phyloP scores from a whole-genome alignment of 208 protist genomes.

The Acanthamoeba castellanii region DNA sequence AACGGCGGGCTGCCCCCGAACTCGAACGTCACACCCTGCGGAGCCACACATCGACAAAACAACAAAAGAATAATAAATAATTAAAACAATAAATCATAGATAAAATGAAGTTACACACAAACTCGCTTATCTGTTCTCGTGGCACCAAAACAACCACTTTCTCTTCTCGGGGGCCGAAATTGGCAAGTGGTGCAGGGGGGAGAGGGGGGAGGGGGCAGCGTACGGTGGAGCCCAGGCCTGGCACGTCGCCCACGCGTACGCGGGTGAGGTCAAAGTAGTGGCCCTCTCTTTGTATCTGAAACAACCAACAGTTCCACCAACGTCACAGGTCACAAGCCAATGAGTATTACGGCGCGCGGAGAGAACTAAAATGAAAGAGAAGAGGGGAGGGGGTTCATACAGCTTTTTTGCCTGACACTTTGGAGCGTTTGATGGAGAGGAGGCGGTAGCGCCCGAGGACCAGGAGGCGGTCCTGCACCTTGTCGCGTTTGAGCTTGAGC shows the following conservation, averaged over 20 bases:
- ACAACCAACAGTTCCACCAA: neutral
- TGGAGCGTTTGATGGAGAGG: constrained; percentile 48
- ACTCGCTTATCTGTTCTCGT: no score
- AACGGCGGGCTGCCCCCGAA: constrained; percentile 1
- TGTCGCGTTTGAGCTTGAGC: constrained; percentile 65
- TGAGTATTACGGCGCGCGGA: no score
- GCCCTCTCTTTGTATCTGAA: neutral
- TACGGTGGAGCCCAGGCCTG: constrained; percentile 29
- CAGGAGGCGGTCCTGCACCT: constrained; percentile 61
- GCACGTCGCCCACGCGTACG: neutral
- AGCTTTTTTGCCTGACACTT: constrained; percentile 50
- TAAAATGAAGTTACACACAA: neutral
- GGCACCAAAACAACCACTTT: neutral
- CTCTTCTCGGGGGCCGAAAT: no score
- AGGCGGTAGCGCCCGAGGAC: constrained; percentile 59
- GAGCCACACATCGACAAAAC: neutral
- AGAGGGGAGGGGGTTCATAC: neutral
- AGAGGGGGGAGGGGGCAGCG: neutral
- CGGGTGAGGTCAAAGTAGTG: constrained; percentile 32
- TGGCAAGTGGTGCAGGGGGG: neutral
- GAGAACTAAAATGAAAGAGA: neutral
- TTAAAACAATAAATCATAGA: no score
- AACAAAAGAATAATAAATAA: no score
- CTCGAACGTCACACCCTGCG: constrained; percentile 51
- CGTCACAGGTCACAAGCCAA: neutral